Evolutionary conservation across 2,329 filamentous ascomycete species (phyloP).

Genomic region (Fusarium subglutinans): DNA sequence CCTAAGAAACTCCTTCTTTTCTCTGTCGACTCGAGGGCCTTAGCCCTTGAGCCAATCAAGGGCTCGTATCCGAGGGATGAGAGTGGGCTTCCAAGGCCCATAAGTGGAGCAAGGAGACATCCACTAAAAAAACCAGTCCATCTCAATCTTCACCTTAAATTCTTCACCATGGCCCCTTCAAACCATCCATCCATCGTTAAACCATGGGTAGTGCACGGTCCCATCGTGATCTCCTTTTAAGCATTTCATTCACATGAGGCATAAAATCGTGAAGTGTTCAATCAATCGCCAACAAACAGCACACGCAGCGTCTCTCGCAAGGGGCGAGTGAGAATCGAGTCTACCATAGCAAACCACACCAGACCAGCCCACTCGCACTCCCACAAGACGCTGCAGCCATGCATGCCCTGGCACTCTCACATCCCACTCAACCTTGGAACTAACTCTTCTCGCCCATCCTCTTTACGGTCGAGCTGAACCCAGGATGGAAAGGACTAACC

Average conservation of each 20-base stretch:
- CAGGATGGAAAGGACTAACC: not conserved
- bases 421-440: conserved; percentile 33
- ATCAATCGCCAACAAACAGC: not conserved
- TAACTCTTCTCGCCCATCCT: conserved; percentile 22
- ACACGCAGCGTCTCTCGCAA: not conserved
- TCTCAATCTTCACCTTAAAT: conserved; percentile 32
- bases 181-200: not conserved
- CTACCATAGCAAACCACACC: not conserved
- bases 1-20: conserved; percentile 38
- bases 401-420: conserved; percentile 21
- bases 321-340: not conserved
- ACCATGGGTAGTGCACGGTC: conserved; percentile 16
- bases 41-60: conserved; percentile 35
- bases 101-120: conserved; percentile 25
- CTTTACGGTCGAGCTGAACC: conserved; percentile 21
- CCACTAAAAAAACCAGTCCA: conserved; percentile 40
- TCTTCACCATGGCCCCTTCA: conserved; percentile 4
- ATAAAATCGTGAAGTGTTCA: conserved; percentile 12
- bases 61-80: not conserved
- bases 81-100: conserved; percentile 16
- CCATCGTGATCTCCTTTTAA: conserved; percentile 10
- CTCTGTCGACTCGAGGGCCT: conserved; percentile 29
- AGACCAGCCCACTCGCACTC: conserved; percentile 26
- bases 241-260: conserved; percentile 21
- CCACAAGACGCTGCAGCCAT: conserved; percentile 29